Evolutionary conservation across 495 filamentous ascomycete species (phyloP), one percentile per base, ranked within the genome.

Genomic region (Penicillium angulare): DNA sequence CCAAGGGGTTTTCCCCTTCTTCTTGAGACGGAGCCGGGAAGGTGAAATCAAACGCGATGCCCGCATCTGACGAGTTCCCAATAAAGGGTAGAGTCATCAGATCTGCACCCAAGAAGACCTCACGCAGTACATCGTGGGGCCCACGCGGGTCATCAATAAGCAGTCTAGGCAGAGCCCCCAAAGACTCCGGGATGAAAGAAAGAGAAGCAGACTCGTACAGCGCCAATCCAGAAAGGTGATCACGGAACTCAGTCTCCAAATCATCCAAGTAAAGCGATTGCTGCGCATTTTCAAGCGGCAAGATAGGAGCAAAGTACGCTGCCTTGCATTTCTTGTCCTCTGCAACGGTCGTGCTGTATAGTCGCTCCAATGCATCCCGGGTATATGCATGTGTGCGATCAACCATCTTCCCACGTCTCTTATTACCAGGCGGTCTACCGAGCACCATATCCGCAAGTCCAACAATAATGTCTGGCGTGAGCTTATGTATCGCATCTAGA

Each of bases 401-500:
- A 3, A 82, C 85, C 87, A 97, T 97, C 65, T 88, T 91, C 7
- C 80, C 79, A 16, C 81, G 78, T 27, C 91, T 74, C 56, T 90
- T 93, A 21, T 75, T 68, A 9, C 86, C 85, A 0, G 89, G 82
- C 2, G 56, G 47, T 20, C 75, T 64, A 0, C 80, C 75, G 43
- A 82, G 73, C 0, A 86, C 79, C 21, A 96, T 69, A 67, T 98
- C 93, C 13, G 84, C 84, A 43, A 96, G 68, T 1, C 83, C 84
- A 20, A 98, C 77, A 29, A 84, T 81, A 43, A 96, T 86, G 69
- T 97, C 93, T 0, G 95, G 90, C 8, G 72, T 73, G 15, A 97
- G 69, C 32, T 72, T 78, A 41, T 75, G 66, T 4, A 85, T 66
- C 10, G 81, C 84, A 9, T 79, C 68, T 26, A 79, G 71, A 69